A percentile compares a stretch with the other conserved stretches of the same genome.
Conservation (phyloP, 2,329 filamentous ascomycete species). For the Thyridium curvatum region DNA sequence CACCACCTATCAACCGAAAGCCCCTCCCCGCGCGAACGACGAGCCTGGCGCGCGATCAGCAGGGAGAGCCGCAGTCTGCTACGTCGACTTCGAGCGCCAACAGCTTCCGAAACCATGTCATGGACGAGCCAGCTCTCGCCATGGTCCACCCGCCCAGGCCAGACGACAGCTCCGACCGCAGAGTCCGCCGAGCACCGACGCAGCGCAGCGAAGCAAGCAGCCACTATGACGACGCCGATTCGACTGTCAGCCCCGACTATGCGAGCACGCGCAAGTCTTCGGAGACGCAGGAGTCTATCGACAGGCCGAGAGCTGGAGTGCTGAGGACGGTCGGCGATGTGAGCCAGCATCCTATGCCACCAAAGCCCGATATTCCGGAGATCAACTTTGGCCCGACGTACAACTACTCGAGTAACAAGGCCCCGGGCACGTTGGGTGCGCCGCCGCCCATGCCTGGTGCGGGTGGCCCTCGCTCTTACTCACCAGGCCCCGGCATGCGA, state of each 20-base stretch:
- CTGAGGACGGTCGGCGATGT: slow-evolving; percentile 68
- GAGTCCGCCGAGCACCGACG: slow-evolving; percentile 22
- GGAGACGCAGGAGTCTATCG: slow-evolving; percentile 43
- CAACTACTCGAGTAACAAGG: slow-evolving; percentile 45
- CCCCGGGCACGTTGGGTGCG: no score
- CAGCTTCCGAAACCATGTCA: slow-evolving; percentile 10
- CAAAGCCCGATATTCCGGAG: slow-evolving; percentile 50
- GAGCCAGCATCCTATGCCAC: slow-evolving; percentile 16
- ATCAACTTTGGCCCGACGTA: slow-evolving; percentile 85
- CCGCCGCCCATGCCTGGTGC: background rate
- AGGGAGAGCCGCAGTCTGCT: slow-evolving; percentile 11
- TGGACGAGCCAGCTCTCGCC: slow-evolving; percentile 11
- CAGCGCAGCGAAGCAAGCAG: slow-evolving; percentile 33
- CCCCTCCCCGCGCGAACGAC: slow-evolving; percentile 19
- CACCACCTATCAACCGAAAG: slow-evolving; percentile 20
- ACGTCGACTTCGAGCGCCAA: slow-evolving; percentile 7
- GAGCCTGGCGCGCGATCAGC: slow-evolving; percentile 12
- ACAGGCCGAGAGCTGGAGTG: slow-evolving; percentile 71
- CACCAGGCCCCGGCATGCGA: slow-evolving; percentile 16
- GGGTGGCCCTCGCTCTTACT: slow-evolving; percentile 20
- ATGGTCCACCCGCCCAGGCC: slow-evolving; percentile 6
- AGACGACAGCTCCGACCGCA: slow-evolving; percentile 6
- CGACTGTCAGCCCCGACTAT: slow-evolving; percentile 67
- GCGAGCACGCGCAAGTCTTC: slow-evolving; percentile 60
- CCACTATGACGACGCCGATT: slow-evolving; percentile 57